Evolutionary conservation across 2,329 filamentous ascomycete genomes (phyloP).

Genomic region (Shiraia sp.): DNA sequence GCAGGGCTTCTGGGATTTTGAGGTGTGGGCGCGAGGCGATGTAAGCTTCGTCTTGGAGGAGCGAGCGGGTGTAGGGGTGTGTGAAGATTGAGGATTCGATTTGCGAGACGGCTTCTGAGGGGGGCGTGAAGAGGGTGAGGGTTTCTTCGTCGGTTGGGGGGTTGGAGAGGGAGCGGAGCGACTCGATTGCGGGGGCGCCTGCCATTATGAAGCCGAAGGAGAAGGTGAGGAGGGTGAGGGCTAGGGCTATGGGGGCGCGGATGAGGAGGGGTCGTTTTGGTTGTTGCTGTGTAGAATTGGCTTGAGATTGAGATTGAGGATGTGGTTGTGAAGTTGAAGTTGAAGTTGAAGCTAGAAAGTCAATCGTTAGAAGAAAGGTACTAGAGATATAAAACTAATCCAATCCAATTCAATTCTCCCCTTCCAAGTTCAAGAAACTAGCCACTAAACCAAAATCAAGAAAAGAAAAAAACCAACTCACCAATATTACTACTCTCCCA

Average conservation of each 20-base stretch:
- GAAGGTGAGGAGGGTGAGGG: conserved; percentile 53
- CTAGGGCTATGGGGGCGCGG: conserved; percentile 51
- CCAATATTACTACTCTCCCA: conserved; percentile 21
- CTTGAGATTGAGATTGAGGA: conserved; percentile 6
- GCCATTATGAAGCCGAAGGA: conserved; percentile 63
- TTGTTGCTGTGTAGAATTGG: conserved; percentile 4
- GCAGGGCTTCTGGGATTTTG: conserved; percentile 74
- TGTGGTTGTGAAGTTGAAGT: conserved; percentile 5
- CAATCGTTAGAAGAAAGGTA: too few species aligned
- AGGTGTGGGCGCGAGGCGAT: conserved; percentile 82
- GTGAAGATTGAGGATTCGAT: conserved; percentile 75
- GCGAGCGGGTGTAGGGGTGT: conserved; percentile 71
- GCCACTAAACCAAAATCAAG: too few species aligned
- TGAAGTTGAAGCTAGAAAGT: not conserved
- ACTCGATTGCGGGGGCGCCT: conserved; percentile 56
- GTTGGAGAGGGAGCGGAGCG: conserved; percentile 54
- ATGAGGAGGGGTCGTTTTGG: conserved; percentile 27
- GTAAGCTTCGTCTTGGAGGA: conserved; percentile 69
- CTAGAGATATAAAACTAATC: too few species aligned
- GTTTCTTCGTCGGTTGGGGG: conserved; percentile 74
- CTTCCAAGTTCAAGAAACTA: too few species aligned
- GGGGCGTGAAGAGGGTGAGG: conserved; percentile 64
- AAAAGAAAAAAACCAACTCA: conserved; percentile 12
- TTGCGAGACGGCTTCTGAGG: conserved; percentile 56
- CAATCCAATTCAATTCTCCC: too few species aligned